Evolutionary conservation across 2,329 filamentous ascomycete species (phyloP), one percentile per base, ranked within the genome.

Genomic region (Cladosporium sp.): DNA sequence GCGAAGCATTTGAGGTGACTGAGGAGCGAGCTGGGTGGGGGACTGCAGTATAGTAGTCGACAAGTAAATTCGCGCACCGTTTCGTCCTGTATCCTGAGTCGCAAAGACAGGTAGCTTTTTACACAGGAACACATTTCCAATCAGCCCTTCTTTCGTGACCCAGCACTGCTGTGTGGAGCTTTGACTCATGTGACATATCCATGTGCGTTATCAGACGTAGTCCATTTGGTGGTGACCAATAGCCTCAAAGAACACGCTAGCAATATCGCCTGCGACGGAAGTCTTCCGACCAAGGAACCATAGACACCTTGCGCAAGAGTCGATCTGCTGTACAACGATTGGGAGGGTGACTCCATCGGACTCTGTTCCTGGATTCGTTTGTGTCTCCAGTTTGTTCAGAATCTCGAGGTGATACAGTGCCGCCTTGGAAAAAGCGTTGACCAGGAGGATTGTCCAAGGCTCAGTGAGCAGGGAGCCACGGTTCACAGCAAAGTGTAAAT

Each of bases 401-500:
- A 39, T 13, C n/a, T 40, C 35, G 13, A 52, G 20, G 10, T 52
- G 49, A 9, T 39, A 28, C 9, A 52, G 19, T 2, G 20, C 36
- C 19, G 49, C 49, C n/a, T 39, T 52, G 6, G 49, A 19, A 4
- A 52, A 52, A 13, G 49, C 49, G 20, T 52, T 52, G 36, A 52
- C 49, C 15, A 52, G 34, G 19, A 52, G 35, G 19, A 52, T 52
- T 20, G 49, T 52, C 49, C 49, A 52, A 17, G 49, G 49, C 35
- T 52, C 49, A 7, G 49, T 52, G 15, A 52, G 49, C 35, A 52
- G 17, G 13, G 49, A 52, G 49, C 49, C 49, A 22, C 37, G 49
- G 13, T 40, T 52, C 15, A 52, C 49, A 24, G 49, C 49, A 28
- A 52, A 52, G 35, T 52, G 49, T n/a, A 52, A 15, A 28, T 52